Conservation (phyloP, 2,329 filamentous ascomycete species). For the Penicillium janthinellum region DNA sequence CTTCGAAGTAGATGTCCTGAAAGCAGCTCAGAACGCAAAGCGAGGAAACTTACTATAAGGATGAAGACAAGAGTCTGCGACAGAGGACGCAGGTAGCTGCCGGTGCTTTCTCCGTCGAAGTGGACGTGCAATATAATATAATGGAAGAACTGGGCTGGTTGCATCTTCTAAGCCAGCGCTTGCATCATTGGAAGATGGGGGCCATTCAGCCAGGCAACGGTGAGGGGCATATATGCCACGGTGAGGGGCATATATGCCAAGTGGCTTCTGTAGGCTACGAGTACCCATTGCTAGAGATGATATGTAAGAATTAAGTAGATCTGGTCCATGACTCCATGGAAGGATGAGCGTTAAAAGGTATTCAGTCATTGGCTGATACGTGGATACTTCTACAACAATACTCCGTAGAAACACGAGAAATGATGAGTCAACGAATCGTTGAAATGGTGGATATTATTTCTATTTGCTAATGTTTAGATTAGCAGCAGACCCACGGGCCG, state of each 20-base stretch:
- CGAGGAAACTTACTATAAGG: too few species aligned
- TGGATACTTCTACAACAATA: not conserved
- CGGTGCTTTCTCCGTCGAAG: too few species aligned
- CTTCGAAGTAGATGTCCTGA: too few species aligned
- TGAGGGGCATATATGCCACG: not conserved
- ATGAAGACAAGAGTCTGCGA: too few species aligned
- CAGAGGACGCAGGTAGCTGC: too few species aligned
- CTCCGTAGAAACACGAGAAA: not conserved
- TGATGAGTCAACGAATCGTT: conserved; percentile 9
- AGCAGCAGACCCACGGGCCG: conserved; percentile 28
- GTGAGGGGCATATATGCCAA: not conserved
- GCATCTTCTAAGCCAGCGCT: not conserved
- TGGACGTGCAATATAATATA: not conserved
- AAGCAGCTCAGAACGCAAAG: too few species aligned
- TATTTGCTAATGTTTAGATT: conserved; percentile 43
- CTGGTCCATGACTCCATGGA: not conserved
- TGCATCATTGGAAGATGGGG: not conserved
- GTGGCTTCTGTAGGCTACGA: not conserved
- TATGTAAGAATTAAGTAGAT: not conserved
- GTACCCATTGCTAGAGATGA: too few species aligned
- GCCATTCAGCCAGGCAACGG: too few species aligned
- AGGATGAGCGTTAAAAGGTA: not conserved
- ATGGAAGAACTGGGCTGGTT: not conserved
- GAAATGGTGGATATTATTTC: conserved; percentile 27
- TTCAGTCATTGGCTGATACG: not conserved